Conservation (phyloP, 768 basidiomycete genomes). For the Lactarius indigo region DNA sequence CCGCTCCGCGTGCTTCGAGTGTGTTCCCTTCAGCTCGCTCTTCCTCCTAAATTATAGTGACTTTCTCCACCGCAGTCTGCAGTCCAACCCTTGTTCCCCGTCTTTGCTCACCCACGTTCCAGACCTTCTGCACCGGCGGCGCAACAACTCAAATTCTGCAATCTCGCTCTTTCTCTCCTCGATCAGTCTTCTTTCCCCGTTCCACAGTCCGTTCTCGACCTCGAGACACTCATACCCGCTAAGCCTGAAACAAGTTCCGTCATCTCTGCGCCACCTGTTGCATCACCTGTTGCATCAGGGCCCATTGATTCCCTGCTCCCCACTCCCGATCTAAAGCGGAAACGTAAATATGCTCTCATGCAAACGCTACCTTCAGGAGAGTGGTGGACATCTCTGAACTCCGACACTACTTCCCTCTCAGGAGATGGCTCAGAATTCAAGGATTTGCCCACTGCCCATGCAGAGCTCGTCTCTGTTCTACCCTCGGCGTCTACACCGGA, state of each 20-base stretch:
- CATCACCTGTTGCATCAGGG: constrained; percentile 31
- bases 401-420: constrained; percentile 37
- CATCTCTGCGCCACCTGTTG: constrained; percentile 27
- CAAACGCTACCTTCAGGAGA: constrained; percentile 75
- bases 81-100: constrained; percentile 62
- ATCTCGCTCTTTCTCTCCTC: constrained; percentile 66
- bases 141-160: constrained; percentile 72
- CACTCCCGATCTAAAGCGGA: constrained; percentile 24
- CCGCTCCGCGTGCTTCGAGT: constrained; percentile 56
- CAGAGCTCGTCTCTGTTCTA: constrained; percentile 72
- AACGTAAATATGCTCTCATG: constrained; percentile 68
- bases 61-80: constrained; percentile 44
- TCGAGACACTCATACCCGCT: constrained; percentile 42
- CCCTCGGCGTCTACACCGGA: constrained; percentile 48
- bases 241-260: constrained; percentile 23
- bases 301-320: constrained; percentile 33
- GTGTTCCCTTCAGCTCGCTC: constrained; percentile 31
- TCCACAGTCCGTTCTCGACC: constrained; percentile 43
- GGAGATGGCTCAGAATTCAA: constrained; percentile 42
- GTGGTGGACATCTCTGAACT: constrained; percentile 73
- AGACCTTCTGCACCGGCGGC: constrained; percentile 57
- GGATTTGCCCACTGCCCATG: constrained; percentile 57
- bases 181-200: constrained; percentile 60
- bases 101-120: constrained; percentile 64
- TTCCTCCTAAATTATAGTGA: constrained; percentile 4